Evolutionary conservation across 257 asterid genomes (phyloP), one percentile per base, ranked within the genome.

Genomic region (Parsonsia alboflavescens): DNA sequence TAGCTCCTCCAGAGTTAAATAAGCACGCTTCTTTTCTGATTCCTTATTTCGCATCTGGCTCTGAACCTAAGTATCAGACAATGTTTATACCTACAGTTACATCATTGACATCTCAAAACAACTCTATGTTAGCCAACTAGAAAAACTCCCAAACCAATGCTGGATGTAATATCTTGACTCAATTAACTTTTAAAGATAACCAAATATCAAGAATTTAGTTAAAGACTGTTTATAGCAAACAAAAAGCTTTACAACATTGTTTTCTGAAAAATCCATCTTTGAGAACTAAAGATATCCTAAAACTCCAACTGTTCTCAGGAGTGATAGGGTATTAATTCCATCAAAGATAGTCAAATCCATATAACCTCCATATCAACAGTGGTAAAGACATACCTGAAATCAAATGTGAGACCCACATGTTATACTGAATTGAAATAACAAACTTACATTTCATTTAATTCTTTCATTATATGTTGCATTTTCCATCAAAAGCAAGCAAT

Each of bases 1-100:
- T 71, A 93, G 91, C 84, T 93, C 98, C 90, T 91, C 97, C 89
- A 91, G 80, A 2, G 97, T 93, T 70, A 91, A 84, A 80, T 90
- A 93, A 72, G 98, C 98, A 44, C 98, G 85, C 80, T 93, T 93
- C 93, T 90, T 93, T 46, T 90, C 98, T 33, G 78, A 87, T 81
- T 91, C 98, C 83, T 93, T 93, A 80, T 80, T 89, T 66, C 97
- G 85, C 82, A 90, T 78, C 89, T 93, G 98, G 80, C 10, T 80
- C 84, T 90, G 97, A 76, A 93, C 96, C 98, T 69, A 86, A 78
- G 67, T n/a, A 30, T 58, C 72, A 69, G 30, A 39, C 26, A 61
- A 24, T 41, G 44, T 10, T 61, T 75, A 5, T 48, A 15, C 63
- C 5, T 30, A 22, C 71, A 36, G n/a, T 39, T 56, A 70, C 21